These are phyloP conservation scores for Aspergillus sp. DNA, from an alignment of 2,329 filamentous ascomycete genomes.

Conservation along the genomic window DNA sequence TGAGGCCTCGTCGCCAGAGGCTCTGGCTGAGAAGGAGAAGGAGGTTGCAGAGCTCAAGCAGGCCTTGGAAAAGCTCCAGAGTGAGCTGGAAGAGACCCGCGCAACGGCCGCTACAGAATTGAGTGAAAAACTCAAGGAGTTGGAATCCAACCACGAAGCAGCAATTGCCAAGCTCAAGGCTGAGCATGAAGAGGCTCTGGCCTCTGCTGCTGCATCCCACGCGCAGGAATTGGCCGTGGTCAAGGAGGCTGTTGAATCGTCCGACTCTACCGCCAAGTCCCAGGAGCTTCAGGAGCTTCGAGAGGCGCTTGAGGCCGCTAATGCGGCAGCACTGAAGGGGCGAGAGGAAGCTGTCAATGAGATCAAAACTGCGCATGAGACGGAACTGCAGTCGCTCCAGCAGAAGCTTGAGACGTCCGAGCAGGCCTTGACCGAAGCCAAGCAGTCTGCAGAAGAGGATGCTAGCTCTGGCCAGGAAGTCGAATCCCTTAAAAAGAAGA, in stretches of 20 bases:
- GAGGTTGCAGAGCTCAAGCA: constrained; percentile 29
- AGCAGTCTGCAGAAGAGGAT: constrained; percentile 28
- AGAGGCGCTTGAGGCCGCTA: constrained; percentile 25
- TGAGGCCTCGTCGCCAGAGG: constrained; percentile 6
- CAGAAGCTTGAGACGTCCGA: constrained; percentile 29
- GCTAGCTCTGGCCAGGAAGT: constrained; percentile 30
- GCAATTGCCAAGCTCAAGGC: constrained; percentile 16
- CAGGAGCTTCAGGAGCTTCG: constrained; percentile 30
- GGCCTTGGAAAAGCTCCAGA: constrained; percentile 25
- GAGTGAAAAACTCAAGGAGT: constrained; percentile 19
- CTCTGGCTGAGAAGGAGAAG: constrained; percentile 31
- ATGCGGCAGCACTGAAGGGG: constrained; percentile 21
- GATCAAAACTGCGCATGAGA: constrained; percentile 24
- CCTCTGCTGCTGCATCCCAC: constrained; percentile 22
- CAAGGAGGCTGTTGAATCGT: constrained; percentile 25
- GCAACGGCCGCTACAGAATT: constrained; percentile 16
- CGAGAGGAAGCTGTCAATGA: constrained; percentile 25
- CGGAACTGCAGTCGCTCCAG: constrained; percentile 27
- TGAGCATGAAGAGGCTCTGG: constrained; percentile 7
- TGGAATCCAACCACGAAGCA: constrained; percentile 22
- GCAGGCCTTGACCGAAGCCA: constrained; percentile 26
- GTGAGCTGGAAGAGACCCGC: constrained; percentile 25
- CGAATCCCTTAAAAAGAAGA: constrained; percentile 29
- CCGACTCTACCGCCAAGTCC: constrained; percentile 20
- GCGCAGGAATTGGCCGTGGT: constrained; percentile 28